Conservation (phyloP, 768 basidiomycete genomes). For the Asterophora lycoperdoides region DNA sequence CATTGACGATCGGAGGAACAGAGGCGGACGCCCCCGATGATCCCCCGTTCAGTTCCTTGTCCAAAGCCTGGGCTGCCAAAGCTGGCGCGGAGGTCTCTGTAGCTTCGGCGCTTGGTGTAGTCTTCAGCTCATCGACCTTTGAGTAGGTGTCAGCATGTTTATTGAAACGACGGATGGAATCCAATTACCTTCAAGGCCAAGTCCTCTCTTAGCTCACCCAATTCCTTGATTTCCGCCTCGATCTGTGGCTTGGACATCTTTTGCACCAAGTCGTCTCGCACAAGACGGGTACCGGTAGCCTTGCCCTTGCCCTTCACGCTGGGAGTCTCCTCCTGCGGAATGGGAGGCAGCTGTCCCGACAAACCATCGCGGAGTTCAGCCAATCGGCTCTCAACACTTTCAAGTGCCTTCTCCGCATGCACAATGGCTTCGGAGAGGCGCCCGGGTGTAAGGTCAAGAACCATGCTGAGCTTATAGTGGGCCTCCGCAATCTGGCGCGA, state of each 20-base stretch:
- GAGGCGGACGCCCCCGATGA: slow-evolving; percentile 31
- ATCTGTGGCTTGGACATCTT: slow-evolving; percentile 72
- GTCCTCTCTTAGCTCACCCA: slow-evolving; percentile 72
- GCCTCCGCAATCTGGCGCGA: slow-evolving; percentile 92
- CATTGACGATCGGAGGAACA: slow-evolving; percentile 55
- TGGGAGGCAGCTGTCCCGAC: slow-evolving; percentile 32
- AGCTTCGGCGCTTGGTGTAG: slow-evolving; percentile 57
- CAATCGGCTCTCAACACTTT: slow-evolving; percentile 71
- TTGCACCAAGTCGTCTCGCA: slow-evolving; percentile 51
- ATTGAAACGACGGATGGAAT: not conserved
- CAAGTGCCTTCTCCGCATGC: slow-evolving; percentile 77
- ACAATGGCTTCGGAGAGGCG: slow-evolving; percentile 75
- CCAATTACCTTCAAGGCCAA: slow-evolving; percentile 70
- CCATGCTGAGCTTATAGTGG: slow-evolving; percentile 92
- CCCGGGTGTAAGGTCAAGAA: slow-evolving; percentile 85
- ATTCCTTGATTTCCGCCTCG: slow-evolving; percentile 75
- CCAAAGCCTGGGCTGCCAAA: slow-evolving; percentile 66
- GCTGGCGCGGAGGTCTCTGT: slow-evolving; percentile 56
- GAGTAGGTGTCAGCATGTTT: not conserved
- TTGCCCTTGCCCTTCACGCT: slow-evolving; percentile 73
- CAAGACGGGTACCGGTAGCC: slow-evolving; percentile 39
- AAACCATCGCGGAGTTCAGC: slow-evolving; percentile 51
- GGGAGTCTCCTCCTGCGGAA: slow-evolving; percentile 27
- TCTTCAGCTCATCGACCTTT: slow-evolving; percentile 91
- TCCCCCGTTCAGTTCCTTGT: slow-evolving; percentile 58